phyloP scores from a whole-genome alignment of 768 basidiomycete genomes.

The Pleurotus giganteus region DNA sequence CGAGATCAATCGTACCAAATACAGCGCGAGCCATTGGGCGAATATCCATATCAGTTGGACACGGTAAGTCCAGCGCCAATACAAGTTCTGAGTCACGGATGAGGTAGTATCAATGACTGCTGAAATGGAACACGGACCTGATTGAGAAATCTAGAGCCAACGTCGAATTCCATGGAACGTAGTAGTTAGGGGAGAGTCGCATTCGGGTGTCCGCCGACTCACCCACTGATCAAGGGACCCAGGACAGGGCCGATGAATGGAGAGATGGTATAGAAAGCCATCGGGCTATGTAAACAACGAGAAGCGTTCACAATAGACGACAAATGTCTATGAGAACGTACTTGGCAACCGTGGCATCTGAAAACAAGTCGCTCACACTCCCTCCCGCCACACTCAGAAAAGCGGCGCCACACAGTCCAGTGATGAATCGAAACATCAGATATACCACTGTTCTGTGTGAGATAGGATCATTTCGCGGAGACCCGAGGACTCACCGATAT shows the following conservation, averaged over 20 bases:
- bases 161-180: neutral
- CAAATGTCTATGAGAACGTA: conserved; percentile 27
- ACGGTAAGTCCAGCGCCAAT: conserved; percentile 81
- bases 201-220: conserved; percentile 17
- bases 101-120: neutral
- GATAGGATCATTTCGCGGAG: neutral
- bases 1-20: conserved; percentile 37
- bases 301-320: neutral
- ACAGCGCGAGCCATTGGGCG: conserved; percentile 46
- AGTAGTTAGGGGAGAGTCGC: neutral
- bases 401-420: conserved; percentile 54
- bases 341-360: conserved; percentile 57
- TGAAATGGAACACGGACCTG: conserved; percentile 41
- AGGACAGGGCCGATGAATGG: conserved; percentile 52
- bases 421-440: conserved; percentile 55
- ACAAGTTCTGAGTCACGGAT: conserved; percentile 36
- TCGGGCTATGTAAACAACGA: conserved; percentile 31
- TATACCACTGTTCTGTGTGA: conserved; percentile 42
- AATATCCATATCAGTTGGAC: conserved; percentile 69
- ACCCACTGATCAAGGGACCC: conserved; percentile 63
- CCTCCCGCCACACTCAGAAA: conserved; percentile 59
- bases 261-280: conserved; percentile 54
- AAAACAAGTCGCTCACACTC: conserved; percentile 54
- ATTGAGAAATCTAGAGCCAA: conserved; percentile 59
- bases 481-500: conserved; percentile 45